Base-by-base conservation (phyloP, 106 monocot genomes). In the Triglochin maritima region DNA sequence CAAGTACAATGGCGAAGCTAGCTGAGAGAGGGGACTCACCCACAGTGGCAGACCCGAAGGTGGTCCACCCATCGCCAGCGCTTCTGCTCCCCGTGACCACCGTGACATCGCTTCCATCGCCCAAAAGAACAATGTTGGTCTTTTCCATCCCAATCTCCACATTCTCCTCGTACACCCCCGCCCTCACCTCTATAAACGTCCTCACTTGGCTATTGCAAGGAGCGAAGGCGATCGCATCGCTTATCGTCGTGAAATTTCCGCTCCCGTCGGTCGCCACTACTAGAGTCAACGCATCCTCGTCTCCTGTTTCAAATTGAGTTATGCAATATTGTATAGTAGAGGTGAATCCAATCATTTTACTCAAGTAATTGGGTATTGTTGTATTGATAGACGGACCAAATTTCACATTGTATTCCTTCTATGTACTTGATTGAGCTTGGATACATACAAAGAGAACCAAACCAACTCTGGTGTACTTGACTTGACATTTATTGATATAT, bases 11-110 rank as follows among this genome's bases (percentile, higher is more conserved):
- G 29, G 0, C 29, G 1, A 29, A 29, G 29, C 29, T 29, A 29
- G 29, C 29, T 29, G 11, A 64, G 45, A 64, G 46, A 46, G 44
- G 17, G 0, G 2, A 63, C 81, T 86, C 15, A 89, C 93, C 93
- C 60, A 94, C 82, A 41, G 93, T 94, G 17, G 93, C 93, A 0
- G 93, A 77, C 13, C 82, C 63, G 71, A 94, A 94, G 4, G 93
- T 84, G 52, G 84, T 94, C 84, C 84, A 94, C 3, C 86, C 86
- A 53, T 84, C 93, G 17, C 66, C 84, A 54, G 60, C 81, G 74
- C 86, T 94, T 60, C 84, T 59, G 72, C 69, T 69, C 13, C 86
- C 89, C 43, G 50, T 80, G 76, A 94, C 89, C 14, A 87, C 72
- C 1, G 93, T 89, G 4, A 72, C 76, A 43, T 79, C 80, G 44